Conservation (phyloP, 768 basidiomycete genomes). For the Psilocybe cubensis region DNA sequence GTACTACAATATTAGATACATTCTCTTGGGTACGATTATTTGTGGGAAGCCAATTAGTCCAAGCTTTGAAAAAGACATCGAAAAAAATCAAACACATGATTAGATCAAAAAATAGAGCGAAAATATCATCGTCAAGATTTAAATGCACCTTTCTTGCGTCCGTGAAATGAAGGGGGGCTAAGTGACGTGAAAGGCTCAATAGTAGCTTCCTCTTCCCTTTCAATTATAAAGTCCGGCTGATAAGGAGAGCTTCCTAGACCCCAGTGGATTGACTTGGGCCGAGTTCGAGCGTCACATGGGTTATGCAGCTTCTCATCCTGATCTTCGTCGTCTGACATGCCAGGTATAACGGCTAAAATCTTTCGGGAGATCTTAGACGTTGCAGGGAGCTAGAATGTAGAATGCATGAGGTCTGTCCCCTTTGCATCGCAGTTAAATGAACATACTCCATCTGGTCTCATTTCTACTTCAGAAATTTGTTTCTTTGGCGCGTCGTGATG, state of each 20-base stretch:
- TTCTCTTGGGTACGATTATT: background rate
- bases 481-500: background rate
- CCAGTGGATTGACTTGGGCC: background rate
- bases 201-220: background rate
- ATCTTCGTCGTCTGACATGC: conserved; percentile 11
- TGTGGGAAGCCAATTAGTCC: background rate
- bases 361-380: background rate
- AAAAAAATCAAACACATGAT: background rate
- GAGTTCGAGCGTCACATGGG: background rate
- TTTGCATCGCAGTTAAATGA: background rate
- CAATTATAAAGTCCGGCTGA: conserved; percentile 10
- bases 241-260: conserved; percentile 1
- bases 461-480: background rate
- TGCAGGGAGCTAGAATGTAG: background rate
- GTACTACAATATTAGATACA: background rate
- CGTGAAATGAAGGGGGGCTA: conserved; percentile 8
- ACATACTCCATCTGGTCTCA: background rate
- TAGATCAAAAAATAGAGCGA: background rate
- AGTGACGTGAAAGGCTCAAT: conserved; percentile 3
- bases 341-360: conserved; percentile 10
- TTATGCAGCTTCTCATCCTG: background rate
- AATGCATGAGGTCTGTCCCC: background rate
- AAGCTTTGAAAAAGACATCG: background rate
- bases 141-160: background rate
- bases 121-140: background rate